Conservation (phyloP, 2,329 filamentous ascomycete genomes). For the Coccinonectria pachysandricola region DNA sequence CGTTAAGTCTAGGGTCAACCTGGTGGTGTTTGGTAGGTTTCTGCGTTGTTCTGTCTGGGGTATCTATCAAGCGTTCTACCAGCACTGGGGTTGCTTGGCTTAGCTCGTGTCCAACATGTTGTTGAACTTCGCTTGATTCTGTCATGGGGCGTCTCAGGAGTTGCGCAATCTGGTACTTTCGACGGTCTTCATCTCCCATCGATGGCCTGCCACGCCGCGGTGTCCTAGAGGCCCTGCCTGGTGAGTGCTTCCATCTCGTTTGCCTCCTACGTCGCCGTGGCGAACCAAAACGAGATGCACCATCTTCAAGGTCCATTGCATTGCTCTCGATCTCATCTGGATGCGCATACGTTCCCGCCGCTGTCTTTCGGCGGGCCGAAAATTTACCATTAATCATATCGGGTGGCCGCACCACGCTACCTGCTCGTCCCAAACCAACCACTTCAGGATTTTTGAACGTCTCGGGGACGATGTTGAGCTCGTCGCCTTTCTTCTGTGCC, state of each 20-base stretch:
- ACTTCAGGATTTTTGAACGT: conserved; percentile 51
- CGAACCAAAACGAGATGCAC: too few species aligned
- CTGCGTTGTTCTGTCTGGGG: too few species aligned
- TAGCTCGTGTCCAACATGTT: too few species aligned
- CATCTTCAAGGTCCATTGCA: too few species aligned
- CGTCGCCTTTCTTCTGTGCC: conserved; percentile 70
- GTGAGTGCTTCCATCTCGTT: conserved; percentile 40
- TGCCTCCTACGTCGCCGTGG: too few species aligned
- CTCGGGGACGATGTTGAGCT: conserved; percentile 80
- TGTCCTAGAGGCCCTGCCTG: conserved; percentile 57
- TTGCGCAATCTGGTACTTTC: conserved; percentile 59
- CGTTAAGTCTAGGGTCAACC: too few species aligned
- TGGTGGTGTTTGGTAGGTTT: too few species aligned
- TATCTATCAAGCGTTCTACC: too few species aligned
- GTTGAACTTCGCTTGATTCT: too few species aligned
- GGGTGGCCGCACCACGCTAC: conserved; percentile 59
- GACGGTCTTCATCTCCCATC: conserved; percentile 69
- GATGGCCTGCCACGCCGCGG: too few species aligned
- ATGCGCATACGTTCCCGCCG: conserved; percentile 60
- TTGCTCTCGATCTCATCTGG: conserved; percentile 45
- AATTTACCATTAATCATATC: conserved; percentile 71
- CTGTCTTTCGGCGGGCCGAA: conserved; percentile 55
- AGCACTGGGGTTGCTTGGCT: too few species aligned
- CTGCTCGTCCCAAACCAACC: conserved; percentile 34
- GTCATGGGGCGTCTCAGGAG: too few species aligned